Evolutionary conservation across 2,329 filamentous ascomycete species (phyloP), one percentile per base, ranked within the genome.

Genomic region (Fusarium bactridioides): DNA sequence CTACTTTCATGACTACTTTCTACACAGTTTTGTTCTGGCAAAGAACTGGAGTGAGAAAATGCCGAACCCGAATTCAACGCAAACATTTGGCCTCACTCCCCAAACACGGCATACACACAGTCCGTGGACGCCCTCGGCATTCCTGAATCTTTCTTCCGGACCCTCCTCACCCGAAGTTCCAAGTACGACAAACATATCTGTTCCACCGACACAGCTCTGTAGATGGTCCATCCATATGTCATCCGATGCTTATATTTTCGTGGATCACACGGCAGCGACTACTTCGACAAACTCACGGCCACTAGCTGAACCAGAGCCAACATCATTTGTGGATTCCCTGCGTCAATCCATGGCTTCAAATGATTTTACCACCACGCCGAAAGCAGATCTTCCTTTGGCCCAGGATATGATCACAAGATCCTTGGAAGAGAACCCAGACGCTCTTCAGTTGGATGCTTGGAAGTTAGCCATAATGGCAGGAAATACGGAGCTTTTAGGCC

Each of bases 401-500:
- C 23, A 19, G 0, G 43, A 45, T 3, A 2, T 45, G 43, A 45
- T 45, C 18, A 27, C 18, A 1, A 27, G 2, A 19, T 45, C 43
- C 2, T 3, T 45, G 4, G 23, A 45, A 27, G 18, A 45, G 8
- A 2, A 45, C 18, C 43, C 43, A 5, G 1, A 1, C 2, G 0
- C 12, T 27, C 43, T 45, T 5, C 12, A 21, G 11, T 21, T 45
- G 2, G 23, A 27, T 4, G 43, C 43, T 18, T 45, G 43, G 43
- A 45, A 21, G 23, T 7, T 45, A 7, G 43, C 43, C 4, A 27
- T 45, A 27, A 45, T 45, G 43, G 43, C 18, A 0, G 23, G 7
- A 7, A 45, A 45, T 0, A 27, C 0, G 43, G 43, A 27, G 0
- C 43, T 27, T 15, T 27, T 45, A 8, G 0, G 10, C 18, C 4